Percentiles rank a stretch among this genome's conserved stretches.
Conservation (phyloP, 495 filamentous ascomycete species). For the Lasiosphaeria miniovina region DNA sequence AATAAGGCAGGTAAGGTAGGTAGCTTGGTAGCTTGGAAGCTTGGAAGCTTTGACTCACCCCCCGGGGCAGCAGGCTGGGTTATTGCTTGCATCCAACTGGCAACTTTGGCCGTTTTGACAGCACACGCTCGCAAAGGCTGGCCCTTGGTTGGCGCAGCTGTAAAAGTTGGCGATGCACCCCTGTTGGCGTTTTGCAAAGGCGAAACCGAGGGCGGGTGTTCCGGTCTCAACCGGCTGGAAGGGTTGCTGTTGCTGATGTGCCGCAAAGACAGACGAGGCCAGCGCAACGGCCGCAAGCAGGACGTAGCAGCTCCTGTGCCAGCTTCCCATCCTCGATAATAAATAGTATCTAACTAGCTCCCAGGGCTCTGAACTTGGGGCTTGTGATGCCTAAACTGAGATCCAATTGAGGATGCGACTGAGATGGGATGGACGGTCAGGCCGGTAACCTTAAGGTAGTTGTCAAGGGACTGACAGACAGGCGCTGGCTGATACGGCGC, state of each 20-base stretch:
- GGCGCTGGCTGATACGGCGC: too few species aligned
- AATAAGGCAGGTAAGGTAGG: too few species aligned
- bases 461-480: too few species aligned
- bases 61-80: slow-evolving; percentile 46
- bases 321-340: neutral
- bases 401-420: too few species aligned
- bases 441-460: too few species aligned
- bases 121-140: slow-evolving; percentile 39
- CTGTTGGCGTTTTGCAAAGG: slow-evolving; percentile 22
- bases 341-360: neutral
- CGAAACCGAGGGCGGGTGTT: neutral
- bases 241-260: slow-evolving; percentile 22
- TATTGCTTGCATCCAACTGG: slow-evolving; percentile 38
- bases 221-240: slow-evolving; percentile 33
- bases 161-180: slow-evolving; percentile 39
- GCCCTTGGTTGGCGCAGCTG: slow-evolving; percentile 40
- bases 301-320: neutral
- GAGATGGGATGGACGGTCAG: too few species aligned
- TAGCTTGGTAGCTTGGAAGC: too few species aligned
- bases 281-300: slow-evolving; percentile 12
- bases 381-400: too few species aligned
- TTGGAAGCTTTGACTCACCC: slow-evolving; percentile 31
- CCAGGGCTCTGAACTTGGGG: too few species aligned
- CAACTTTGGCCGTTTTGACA: slow-evolving; percentile 45
- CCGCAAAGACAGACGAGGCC: slow-evolving; percentile 16